Evolutionary conservation across 768 basidiomycete genomes (phyloP).

Genomic region (Boletus pseudopeckii): DNA sequence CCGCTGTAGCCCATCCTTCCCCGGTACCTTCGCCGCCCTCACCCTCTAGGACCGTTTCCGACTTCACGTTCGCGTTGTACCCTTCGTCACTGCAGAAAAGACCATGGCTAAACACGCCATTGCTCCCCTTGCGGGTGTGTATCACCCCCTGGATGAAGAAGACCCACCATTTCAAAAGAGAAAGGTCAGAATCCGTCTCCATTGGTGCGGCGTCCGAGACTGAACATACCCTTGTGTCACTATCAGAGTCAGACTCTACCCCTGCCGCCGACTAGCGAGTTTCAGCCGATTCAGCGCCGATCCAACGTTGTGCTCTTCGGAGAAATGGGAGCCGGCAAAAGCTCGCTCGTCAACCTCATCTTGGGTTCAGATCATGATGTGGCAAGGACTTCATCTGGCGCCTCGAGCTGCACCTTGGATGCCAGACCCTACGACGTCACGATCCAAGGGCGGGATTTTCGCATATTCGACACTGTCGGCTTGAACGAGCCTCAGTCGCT

Average conservation of each 20-base stretch:
- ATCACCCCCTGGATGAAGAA: background rate
- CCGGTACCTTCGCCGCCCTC: background rate
- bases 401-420: slow-evolving; percentile 35
- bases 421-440: slow-evolving; percentile 26
- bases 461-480: slow-evolving; percentile 35
- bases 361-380: slow-evolving; percentile 16
- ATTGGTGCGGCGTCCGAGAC: background rate
- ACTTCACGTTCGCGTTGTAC: background rate
- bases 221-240: slow-evolving; percentile 4
- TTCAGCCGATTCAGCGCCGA: slow-evolving; percentile 9
- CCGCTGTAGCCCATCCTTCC: background rate
- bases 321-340: slow-evolving; percentile 36
- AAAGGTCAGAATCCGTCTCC: slow-evolving; percentile 9
- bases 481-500: slow-evolving; percentile 29
- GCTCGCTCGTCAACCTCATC: slow-evolving; percentile 43
- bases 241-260: slow-evolving; percentile 3
- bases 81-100: background rate
- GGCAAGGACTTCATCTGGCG: slow-evolving; percentile 31
- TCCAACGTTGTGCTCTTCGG: slow-evolving; percentile 30
- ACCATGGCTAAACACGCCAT: slow-evolving; percentile 4
- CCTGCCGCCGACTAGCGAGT: slow-evolving; percentile 7
- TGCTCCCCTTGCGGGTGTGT: background rate
- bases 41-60: background rate
- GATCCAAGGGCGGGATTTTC: slow-evolving; percentile 16
- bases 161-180: background rate